Conservation (phyloP, 495 filamentous ascomycete genomes). For the Amphirosellinia nigrospora region DNA sequence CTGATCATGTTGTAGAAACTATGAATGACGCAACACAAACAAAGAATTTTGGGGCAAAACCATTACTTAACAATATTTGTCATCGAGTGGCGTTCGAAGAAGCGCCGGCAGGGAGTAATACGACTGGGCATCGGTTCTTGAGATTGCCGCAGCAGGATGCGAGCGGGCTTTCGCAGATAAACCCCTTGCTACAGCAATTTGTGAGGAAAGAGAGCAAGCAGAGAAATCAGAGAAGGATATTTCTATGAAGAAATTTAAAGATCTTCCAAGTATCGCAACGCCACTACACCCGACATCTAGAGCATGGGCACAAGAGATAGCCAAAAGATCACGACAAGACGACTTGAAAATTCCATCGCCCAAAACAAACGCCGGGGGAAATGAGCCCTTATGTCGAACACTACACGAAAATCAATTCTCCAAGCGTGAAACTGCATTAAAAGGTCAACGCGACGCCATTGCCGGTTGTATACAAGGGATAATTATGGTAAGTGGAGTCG, state of each 20-base stretch:
- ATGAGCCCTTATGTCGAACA: not conserved
- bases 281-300: conserved; percentile 14
- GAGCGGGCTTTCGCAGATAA: not conserved
- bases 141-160: not conserved
- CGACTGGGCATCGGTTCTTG: not conserved
- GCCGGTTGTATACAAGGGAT: conserved; percentile 11
- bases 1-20: not conserved
- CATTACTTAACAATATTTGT: not conserved
- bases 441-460: conserved; percentile 6
- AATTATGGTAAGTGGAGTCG: conserved; percentile 2
- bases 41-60: not conserved
- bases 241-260: not conserved
- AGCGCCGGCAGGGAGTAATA: not conserved
- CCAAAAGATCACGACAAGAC: conserved; percentile 12
- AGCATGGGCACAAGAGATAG: conserved; percentile 8
- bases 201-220: not conserved
- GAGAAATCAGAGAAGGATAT: not conserved
- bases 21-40: conserved; percentile 13
- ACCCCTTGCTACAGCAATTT: not conserved
- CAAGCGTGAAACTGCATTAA: conserved; percentile 16
- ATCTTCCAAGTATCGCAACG: not conserved
- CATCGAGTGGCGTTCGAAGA: not conserved
- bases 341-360: not conserved
- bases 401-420: not conserved
- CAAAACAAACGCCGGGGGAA: not conserved